Conservation (phyloP, 257 asterid genomes). For the Dorcoceras hygrometricum region DNA sequence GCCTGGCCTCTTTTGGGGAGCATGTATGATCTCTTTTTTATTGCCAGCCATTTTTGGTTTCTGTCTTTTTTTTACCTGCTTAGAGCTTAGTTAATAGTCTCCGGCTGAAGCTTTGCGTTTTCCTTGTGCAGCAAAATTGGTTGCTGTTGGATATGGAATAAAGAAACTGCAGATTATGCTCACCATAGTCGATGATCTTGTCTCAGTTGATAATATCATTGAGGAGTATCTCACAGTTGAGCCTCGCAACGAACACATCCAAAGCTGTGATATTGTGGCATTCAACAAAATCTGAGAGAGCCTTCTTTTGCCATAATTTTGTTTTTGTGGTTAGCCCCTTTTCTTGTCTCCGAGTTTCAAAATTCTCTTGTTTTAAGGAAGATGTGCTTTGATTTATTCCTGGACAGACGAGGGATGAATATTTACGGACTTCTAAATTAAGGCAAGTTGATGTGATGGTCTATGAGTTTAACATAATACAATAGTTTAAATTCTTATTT, state of each 20-base stretch:
- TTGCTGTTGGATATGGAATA: constrained; percentile 74
- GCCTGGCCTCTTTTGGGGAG: constrained; percentile 95
- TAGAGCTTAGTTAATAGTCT: not conserved
- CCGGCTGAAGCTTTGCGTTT: not conserved
- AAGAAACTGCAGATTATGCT: constrained; percentile 88
- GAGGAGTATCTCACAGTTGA: constrained; percentile 47
- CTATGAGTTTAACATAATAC: not conserved
- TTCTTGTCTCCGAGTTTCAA: not conserved
- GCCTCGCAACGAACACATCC: constrained; percentile 44
- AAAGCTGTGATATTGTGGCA: constrained; percentile 57
- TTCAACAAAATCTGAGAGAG: constrained; percentile 48
- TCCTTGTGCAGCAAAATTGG: constrained; percentile 53
- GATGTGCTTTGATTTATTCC: not conserved
- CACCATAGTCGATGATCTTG: constrained; percentile 79
- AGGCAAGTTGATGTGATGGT: not conserved
- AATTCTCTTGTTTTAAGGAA: not conserved
- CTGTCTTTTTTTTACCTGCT: not conserved
- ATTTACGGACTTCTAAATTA: not conserved
- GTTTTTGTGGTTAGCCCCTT: constrained; percentile 16
- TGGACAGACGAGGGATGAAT: not conserved
- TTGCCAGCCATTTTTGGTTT: not conserved
- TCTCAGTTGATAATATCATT: constrained; percentile 62
- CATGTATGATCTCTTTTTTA: constrained; percentile 50
- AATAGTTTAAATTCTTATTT: not conserved
- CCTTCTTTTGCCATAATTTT: constrained; percentile 30